These are phyloP conservation scores for Phylloporus arenicola DNA, from an alignment of 768 basidiomycete genomes.

Conservation along the genomic window DNA sequence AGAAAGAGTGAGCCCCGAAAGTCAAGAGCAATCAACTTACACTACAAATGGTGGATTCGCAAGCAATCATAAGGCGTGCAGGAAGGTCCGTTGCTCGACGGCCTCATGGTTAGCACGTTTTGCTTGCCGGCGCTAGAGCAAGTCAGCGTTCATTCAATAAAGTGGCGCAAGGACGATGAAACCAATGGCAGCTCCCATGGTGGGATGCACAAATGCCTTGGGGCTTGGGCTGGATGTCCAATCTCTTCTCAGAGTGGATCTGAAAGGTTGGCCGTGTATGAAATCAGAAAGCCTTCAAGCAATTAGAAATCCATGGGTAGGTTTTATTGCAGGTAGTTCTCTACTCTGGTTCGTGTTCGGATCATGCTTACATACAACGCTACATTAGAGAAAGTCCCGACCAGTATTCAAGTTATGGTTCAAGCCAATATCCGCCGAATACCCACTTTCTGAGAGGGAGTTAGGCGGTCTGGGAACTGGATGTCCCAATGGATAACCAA, in stretches of 20 bases:
- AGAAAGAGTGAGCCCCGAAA: slow-evolving; percentile 18
- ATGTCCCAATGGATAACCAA: slow-evolving; percentile 79
- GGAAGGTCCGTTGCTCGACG: slow-evolving; percentile 12
- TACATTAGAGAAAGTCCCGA: slow-evolving; percentile 3
- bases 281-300: too few relatives aligned
- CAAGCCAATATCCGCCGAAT: slow-evolving; percentile 60
- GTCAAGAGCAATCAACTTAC: slow-evolving; percentile 21
- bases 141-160: slow-evolving; percentile 26
- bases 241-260: too few relatives aligned
- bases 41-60: slow-evolving; percentile 19
- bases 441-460: slow-evolving; percentile 73
- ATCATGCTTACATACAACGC: slow-evolving; percentile 5
- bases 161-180: background rate
- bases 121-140: slow-evolving; percentile 24
- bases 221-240: too few relatives aligned
- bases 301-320: too few relatives aligned
- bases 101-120: slow-evolving; percentile 33
- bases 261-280: too few relatives aligned
- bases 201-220: background rate
- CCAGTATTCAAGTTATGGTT: slow-evolving; percentile 2
- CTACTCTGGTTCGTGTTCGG: background rate
- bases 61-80: slow-evolving; percentile 21
- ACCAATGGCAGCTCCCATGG: background rate
- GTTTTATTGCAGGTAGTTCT: too few relatives aligned
- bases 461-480: slow-evolving; percentile 74